Conservation (phyloP, 1,284 basidiomycete species). For the Apiotrichum porosum region DNA sequence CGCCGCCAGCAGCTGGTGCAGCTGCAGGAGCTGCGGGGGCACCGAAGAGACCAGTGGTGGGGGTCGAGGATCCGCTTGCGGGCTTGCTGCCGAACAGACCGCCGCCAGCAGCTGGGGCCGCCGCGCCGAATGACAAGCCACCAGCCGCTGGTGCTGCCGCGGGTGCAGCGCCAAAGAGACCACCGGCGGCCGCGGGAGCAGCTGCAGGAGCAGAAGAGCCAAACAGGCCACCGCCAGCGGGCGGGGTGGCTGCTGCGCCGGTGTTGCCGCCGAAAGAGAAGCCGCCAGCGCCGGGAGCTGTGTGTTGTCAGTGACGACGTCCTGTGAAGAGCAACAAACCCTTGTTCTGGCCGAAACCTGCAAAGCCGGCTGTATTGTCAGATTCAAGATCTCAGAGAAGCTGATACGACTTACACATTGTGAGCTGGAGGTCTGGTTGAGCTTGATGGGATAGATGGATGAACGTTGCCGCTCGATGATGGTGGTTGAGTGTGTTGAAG, state of each 20-base stretch:
- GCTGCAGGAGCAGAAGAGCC: too few relatives aligned
- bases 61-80: background rate
- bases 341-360: slow-evolving; percentile 36
- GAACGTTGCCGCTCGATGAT: background rate
- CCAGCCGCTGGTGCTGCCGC: background rate
- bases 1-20: background rate
- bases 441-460: too few relatives aligned
- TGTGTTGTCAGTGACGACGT: background rate
- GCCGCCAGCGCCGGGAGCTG: background rate
- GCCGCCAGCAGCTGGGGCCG: background rate
- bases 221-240: slow-evolving; percentile 23
- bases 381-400: background rate
- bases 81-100: background rate
- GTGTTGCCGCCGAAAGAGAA: slow-evolving; percentile 13
- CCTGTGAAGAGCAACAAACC: background rate
- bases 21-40: background rate
- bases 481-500: background rate
- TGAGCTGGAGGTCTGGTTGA: too few relatives aligned
- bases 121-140: slow-evolving; percentile 17
- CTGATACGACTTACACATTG: slow-evolving; percentile 4
- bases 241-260: slow-evolving; percentile 16
- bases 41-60: slow-evolving; percentile 1
- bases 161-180: slow-evolving; percentile 27
- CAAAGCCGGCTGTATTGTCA: slow-evolving; percentile 30
- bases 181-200: slow-evolving; percentile 23